Percentiles rank a stretch among this genome's conserved stretches.
Evolutionary conservation across 1,139 yeast genomes (phyloP).

Genomic region (Suhomyces anneliseae): DNA sequence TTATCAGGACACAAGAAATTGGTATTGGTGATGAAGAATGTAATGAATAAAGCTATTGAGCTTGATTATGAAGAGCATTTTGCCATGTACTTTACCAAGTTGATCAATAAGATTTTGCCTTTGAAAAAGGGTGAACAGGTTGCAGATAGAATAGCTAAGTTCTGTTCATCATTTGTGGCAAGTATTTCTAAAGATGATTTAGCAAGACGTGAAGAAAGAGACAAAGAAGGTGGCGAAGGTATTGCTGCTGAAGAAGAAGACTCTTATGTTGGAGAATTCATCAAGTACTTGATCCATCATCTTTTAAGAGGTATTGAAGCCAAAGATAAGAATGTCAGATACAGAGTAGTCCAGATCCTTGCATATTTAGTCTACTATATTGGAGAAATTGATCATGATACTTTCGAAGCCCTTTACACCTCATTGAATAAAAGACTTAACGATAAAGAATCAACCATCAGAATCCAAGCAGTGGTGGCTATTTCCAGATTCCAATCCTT

Average conservation of each 20-base stretch:
- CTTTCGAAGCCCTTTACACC: constrained; percentile 63
- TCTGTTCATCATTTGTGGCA: constrained; percentile 66
- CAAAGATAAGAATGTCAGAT: constrained; percentile 74
- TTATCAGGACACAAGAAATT: constrained; percentile 78
- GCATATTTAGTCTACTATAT: constrained; percentile 72
- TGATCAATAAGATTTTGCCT: constrained; percentile 65
- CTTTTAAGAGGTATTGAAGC: constrained; percentile 76
- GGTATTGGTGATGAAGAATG: constrained; percentile 58
- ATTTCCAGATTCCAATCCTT: constrained; percentile 73
- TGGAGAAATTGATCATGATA: constrained; percentile 73
- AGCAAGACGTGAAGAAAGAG: constrained; percentile 6
- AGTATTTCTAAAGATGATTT: constrained; percentile 42
- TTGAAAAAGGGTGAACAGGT: constrained; percentile 68
- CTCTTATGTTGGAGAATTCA: constrained; percentile 48
- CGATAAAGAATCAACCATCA: constrained; percentile 77
- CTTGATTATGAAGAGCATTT: constrained; percentile 59
- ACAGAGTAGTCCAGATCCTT: constrained; percentile 74
- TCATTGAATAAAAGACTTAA: constrained; percentile 63
- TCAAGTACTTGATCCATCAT: constrained; percentile 63
- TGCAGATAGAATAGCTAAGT: constrained; percentile 78
- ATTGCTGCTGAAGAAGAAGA: constrained; percentile 28
- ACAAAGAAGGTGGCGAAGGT: constrained; percentile 18
- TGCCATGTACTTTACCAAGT: constrained; percentile 54
- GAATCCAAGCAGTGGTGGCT: constrained; percentile 82
- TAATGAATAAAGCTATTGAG: constrained; percentile 57